Evolutionary conservation across 495 filamentous ascomycete genomes (phyloP).

Genomic region (Daldinia caldariorum): DNA sequence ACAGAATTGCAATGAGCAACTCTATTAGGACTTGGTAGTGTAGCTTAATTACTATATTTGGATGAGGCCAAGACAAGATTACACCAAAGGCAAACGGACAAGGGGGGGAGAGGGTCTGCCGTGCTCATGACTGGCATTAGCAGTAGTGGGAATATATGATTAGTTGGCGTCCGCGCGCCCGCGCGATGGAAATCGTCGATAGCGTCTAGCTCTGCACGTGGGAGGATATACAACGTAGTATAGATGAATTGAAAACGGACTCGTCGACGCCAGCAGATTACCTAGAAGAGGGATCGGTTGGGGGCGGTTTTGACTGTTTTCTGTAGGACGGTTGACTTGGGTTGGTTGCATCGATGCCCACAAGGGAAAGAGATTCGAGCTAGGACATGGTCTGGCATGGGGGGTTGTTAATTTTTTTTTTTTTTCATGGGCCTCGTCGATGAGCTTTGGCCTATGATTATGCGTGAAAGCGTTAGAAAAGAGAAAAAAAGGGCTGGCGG

Average conservation of each 20-base stretch:
- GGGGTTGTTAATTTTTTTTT: background rate
- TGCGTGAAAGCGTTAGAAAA: background rate
- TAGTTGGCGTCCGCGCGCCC: constrained; percentile 20
- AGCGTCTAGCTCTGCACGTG: constrained; percentile 37
- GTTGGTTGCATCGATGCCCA: constrained; percentile 35
- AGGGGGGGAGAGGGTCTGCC: background rate
- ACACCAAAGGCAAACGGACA: background rate
- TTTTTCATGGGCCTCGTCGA: background rate
- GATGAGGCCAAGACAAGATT: background rate
- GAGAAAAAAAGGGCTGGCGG: constrained; percentile 26
- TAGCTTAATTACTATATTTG: constrained; percentile 7
- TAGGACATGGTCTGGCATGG: constrained; percentile 10
- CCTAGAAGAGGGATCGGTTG: constrained; percentile 43
- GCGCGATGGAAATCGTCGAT: constrained; percentile 32
- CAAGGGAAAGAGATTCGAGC: constrained; percentile 45
- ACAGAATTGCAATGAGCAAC: constrained; percentile 10
- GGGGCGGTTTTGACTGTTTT: constrained; percentile 37
- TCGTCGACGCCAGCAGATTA: constrained; percentile 16
- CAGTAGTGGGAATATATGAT: background rate
- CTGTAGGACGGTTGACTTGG: constrained; percentile 32
- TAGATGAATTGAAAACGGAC: constrained; percentile 27
- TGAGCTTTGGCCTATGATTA: no score
- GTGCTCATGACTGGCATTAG: constrained; percentile 13
- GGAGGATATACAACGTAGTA: constrained; percentile 44
- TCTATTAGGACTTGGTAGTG: constrained; percentile 6